Base-by-base conservation (phyloP, 78 protist species). In the Bodo saltans region DNA sequence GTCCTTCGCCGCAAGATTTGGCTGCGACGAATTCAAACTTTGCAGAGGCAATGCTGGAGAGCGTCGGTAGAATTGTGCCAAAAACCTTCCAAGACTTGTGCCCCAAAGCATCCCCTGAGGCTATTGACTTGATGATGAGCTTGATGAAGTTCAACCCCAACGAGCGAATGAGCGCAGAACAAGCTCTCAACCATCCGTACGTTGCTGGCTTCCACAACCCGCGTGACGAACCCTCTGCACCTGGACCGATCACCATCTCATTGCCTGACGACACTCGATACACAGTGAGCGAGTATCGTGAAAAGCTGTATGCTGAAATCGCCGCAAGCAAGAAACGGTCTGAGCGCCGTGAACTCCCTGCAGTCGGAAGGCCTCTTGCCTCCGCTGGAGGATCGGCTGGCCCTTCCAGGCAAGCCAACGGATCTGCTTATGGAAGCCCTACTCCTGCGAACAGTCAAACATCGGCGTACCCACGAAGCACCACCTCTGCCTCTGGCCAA, bases 91-190 rank as follows among this genome's bases (percentile, higher is more conserved):
- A 42, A 52, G 88, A 88, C 37, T 79, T 93, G 87, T 91, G 39
- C 47, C 98, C 99, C 32, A 42, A 75, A 0, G 99, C 98, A 4
- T 40, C 95, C 0, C 84, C 92, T 0, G 99, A 96, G 29, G 99
- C 98, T 23, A 40, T 96, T 32, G 98, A 98, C 73, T 87, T 98
- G 34, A 42, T 98, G 37, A 3, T 52, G 53, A 82, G 86, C 38
- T 85, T 95, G 35, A 90, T 98, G 40, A 82, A 78, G 83, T 98
- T 98, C 89, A 93, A 96, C 83, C 99, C 99, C 35, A 68, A 86
- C 68, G 88, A 92, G 88, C 83, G 99, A 2, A 60, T 94, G 69
- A 87, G 95, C 8, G 98, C 98, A 0, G 96, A 90, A 32, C 90
- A 95, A n/a, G 97, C 99, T 0, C 74, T 97, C 35, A 71, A 53